Base-by-base conservation (phyloP, 2,329 filamentous ascomycete genomes). In the Phaeosphaeriaceae sp. region DNA sequence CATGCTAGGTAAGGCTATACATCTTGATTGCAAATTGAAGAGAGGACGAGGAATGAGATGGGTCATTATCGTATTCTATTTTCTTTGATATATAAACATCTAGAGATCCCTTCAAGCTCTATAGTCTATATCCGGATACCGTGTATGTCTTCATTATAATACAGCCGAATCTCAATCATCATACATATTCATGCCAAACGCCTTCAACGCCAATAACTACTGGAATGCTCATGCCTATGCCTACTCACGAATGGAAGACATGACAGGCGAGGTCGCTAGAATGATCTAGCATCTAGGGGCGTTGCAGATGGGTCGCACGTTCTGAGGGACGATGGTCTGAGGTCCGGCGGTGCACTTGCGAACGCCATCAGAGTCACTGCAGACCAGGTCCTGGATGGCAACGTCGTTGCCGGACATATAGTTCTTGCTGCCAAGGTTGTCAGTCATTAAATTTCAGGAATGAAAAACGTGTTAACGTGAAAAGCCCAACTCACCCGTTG, bases 401-500 rank as follows among this genome's bases (percentile, higher is more conserved):
- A 54, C 52, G 11, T 54, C 52, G 33, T 54, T 54, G 31, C 52
- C 52, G 7, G 52, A 54, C 52, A 54, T 48, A 45, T 45, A 54
- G 20, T 33, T 48, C 31, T 24, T 17, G 17, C 52, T 54, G 15
- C n/a, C 4, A 2, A 15, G 36, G 17, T 40, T 40, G 15, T 40
- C 17, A 40, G 36, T 40, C 17, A n/a, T n/a, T 7, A 40, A 6
- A 40, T 4, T n/a, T 15, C 4, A 3, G n/a, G 5, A 17, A 10
- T 42, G 4, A 31, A 25, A n/a, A 10, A 19, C 13, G 15, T 46
- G 9, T 31, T 19, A 21, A 42, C 20, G 3, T 3, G 11, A 33
- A 33, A 22, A 36, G 48, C 6, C 7, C 10, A 21, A 50, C 70
- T 54, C 55, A 76, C 73, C 64, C 65, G 31, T 68, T 56, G 53